Evolutionary conservation across 2,329 filamentous ascomycete species (phyloP).

Genomic region (Acephala macrosclerotiorum): DNA sequence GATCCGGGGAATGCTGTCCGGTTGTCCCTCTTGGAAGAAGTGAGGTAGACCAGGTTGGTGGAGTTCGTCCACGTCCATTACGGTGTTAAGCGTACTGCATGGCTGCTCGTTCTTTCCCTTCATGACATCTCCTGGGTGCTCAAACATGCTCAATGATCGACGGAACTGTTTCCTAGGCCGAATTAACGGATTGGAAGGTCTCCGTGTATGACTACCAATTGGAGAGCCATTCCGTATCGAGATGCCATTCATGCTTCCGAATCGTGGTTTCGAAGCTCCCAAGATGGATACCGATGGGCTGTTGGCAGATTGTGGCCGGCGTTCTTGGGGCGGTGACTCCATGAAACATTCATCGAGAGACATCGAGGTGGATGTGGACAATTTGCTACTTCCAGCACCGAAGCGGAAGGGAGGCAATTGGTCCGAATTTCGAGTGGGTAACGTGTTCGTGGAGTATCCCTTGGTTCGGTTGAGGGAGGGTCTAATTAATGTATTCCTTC

Average conservation of each 20-base stretch:
- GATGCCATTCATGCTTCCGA: conserved; percentile 62
- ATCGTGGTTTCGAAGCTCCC: conserved; percentile 69
- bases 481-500: conserved; percentile 72
- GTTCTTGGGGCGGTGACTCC: conserved; percentile 78
- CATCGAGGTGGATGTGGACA: conserved; percentile 62
- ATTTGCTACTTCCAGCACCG: conserved; percentile 59
- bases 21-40: conserved; percentile 80
- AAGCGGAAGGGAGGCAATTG: conserved; percentile 81
- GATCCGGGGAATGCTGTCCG: conserved; percentile 89
- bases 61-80: conserved; percentile 84
- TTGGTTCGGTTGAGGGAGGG: conserved; percentile 80
- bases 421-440: conserved; percentile 69
- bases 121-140: conserved; percentile 87
- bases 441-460: conserved; percentile 72
- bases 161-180: conserved; percentile 89
- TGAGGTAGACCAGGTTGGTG: conserved; percentile 81
- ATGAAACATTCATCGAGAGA: conserved; percentile 81
- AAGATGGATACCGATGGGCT: conserved; percentile 63
- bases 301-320: conserved; percentile 65
- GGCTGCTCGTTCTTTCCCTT: conserved; percentile 72
- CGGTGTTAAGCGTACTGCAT: conserved; percentile 69
- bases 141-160: conserved; percentile 97
- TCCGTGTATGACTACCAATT: conserved; percentile 72
- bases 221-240: conserved; percentile 78
- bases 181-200: conserved; percentile 73